These are phyloP conservation scores for Ceratocystis ficicola DNA, from an alignment of 2,329 filamentous ascomycete genomes.

Conservation along the genomic window DNA sequence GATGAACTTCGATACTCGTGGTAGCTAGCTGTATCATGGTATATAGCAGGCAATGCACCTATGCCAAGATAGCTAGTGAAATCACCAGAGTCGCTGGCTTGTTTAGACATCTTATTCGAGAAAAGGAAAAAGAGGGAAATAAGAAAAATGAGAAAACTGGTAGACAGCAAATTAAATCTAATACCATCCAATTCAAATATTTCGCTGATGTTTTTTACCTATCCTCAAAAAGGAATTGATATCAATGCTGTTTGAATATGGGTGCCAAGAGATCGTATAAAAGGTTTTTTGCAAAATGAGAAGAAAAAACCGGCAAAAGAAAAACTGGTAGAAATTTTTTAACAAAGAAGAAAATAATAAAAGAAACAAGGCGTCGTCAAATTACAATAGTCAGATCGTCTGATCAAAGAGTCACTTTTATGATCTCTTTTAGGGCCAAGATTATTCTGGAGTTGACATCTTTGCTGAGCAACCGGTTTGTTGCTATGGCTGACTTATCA, in stretches of 20 bases:
- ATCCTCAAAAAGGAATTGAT: not conserved
- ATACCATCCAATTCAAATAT: not conserved
- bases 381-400: too few relatives aligned
- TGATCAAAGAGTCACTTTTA: not conserved
- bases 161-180: not conserved
- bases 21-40: not conserved
- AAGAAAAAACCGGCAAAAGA: not conserved
- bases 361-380: not conserved
- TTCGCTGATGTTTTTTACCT: not conserved
- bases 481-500: not conserved
- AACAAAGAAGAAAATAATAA: not conserved
- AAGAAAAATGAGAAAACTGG: not conserved
- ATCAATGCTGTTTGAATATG: not conserved
- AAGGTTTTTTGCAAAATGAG: not conserved
- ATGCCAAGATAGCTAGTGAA: not conserved
- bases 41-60: not conserved
- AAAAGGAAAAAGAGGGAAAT: not conserved
- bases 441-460: not conserved
- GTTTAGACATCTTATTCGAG: not conserved
- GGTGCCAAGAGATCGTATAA: not conserved
- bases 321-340: not conserved
- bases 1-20: not conserved
- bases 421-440: not conserved
- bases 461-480: not conserved
- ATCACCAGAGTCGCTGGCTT: not conserved